Percentiles rank a stretch among this genome's conserved stretches.
These are phyloP conservation scores for Tetracentron sinense DNA, from an alignment of 164 flowering plant genomes.

Conservation along the genomic window DNA sequence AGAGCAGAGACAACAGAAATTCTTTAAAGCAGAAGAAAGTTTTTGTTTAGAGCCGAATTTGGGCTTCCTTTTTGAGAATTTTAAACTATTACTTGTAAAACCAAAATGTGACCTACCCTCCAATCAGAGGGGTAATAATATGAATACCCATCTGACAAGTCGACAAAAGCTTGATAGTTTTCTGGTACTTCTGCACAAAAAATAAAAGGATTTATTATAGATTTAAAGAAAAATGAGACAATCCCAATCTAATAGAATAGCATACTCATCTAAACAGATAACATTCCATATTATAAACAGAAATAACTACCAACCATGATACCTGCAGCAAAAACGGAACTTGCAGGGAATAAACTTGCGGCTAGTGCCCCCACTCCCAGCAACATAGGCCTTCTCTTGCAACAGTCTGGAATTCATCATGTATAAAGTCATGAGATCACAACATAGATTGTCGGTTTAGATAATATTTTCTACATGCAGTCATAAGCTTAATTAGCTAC, in stretches of 20 bases:
- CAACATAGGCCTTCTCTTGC: slow-evolving; percentile 47
- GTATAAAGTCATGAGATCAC: neutral
- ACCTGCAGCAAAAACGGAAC: slow-evolving; percentile 60
- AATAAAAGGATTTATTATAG: neutral
- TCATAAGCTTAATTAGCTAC: neutral
- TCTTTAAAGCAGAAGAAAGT: slow-evolving; percentile 1
- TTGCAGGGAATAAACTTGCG: slow-evolving; percentile 39
- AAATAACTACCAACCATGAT: slow-evolving; percentile 5
- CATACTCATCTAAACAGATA: neutral
- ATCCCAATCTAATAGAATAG: neutral
- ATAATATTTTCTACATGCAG: neutral
- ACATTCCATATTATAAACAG: neutral
- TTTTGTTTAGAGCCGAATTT: neutral
- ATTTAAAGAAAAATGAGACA: neutral
- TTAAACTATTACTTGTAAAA: neutral
- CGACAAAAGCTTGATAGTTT: slow-evolving; percentile 59
- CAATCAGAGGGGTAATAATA: slow-evolving; percentile 86
- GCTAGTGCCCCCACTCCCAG: slow-evolving; percentile 55
- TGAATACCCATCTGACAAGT: slow-evolving; percentile 72
- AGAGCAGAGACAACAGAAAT: slow-evolving; percentile 9
- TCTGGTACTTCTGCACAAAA: slow-evolving; percentile 52
- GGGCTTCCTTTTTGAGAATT: neutral
- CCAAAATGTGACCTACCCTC: slow-evolving; percentile 44
- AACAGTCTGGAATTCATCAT: slow-evolving; percentile 32
- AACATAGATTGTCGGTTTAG: neutral